Conservation (phyloP, 2,329 filamentous ascomycete genomes). For the Sarocladiaceae sp. region DNA sequence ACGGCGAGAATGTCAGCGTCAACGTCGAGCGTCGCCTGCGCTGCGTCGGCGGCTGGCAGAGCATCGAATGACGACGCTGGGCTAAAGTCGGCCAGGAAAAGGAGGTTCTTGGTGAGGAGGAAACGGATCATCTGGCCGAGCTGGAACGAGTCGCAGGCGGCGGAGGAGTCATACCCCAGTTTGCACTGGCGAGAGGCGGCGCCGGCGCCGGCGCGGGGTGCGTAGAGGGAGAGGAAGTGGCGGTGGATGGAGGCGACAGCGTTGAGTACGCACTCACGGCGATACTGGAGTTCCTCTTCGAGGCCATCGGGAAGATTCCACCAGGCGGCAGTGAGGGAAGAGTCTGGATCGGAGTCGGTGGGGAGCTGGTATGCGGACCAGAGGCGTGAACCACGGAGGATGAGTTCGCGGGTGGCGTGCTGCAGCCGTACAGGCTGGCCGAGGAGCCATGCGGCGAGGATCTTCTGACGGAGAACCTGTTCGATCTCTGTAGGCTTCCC, state of each 20-base stretch:
- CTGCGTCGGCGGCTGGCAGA: conserved; percentile 22
- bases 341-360: not conserved
- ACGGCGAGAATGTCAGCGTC: conserved; percentile 48
- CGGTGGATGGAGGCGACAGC: conserved; percentile 63
- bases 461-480: conserved; percentile 62
- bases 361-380: conserved; percentile 39
- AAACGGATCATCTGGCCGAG: conserved; percentile 73
- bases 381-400: conserved; percentile 56
- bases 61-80: conserved; percentile 34
- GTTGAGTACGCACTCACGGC: conserved; percentile 60
- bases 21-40: conserved; percentile 50
- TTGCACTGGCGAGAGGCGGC: conserved; percentile 58
- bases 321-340: conserved; percentile 47
- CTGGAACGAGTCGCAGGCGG: conserved; percentile 71
- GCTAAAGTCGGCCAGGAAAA: conserved; percentile 53
- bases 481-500: conserved; percentile 44
- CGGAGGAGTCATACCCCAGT: conserved; percentile 66
- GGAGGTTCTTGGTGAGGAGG: conserved; percentile 52
- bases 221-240: conserved; percentile 63
- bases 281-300: conserved; percentile 64
- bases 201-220: conserved; percentile 39
- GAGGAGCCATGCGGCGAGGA: conserved; percentile 60
- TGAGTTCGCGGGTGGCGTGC: conserved; percentile 57
- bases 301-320: conserved; percentile 65
- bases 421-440: conserved; percentile 56